These are phyloP conservation scores for Nicotiana benthamiana DNA, from an alignment of 257 asterid species.

Conservation along the genomic window DNA sequence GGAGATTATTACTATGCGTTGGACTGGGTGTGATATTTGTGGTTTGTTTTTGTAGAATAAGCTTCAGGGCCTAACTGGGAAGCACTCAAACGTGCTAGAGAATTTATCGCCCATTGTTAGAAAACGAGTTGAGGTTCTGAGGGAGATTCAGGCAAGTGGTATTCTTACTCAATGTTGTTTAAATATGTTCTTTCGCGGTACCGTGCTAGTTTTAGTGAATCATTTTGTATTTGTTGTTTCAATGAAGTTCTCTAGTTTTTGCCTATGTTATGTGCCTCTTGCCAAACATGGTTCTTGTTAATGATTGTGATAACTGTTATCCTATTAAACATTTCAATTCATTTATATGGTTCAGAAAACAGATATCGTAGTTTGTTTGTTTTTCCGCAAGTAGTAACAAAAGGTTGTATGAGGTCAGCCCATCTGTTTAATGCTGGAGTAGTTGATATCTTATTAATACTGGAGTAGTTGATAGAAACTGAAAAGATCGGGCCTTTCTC, in stretches of 20 bases:
- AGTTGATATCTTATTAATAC: too few relatives aligned
- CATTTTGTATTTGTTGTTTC: too few relatives aligned
- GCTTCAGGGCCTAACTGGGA: constrained; percentile 50
- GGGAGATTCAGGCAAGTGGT: constrained; percentile 41
- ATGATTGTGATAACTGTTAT: too few relatives aligned
- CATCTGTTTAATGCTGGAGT: background rate
- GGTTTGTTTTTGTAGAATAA: constrained; percentile 33
- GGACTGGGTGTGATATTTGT: background rate
- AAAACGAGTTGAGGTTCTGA: constrained; percentile 51
- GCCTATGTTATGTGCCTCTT: too few relatives aligned
- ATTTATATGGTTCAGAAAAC: background rate
- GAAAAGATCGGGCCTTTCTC: too few relatives aligned
- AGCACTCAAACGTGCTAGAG: constrained; percentile 53
- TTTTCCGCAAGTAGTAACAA: background rate
- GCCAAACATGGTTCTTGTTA: too few relatives aligned
- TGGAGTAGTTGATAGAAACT: too few relatives aligned
- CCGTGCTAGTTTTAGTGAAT: too few relatives aligned
- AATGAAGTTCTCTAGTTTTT: too few relatives aligned
- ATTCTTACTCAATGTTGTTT: background rate
- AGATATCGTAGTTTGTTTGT: too few relatives aligned
- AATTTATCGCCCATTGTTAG: constrained; percentile 36
- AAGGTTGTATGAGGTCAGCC: background rate
- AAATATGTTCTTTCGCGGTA: background rate
- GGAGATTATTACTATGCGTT: background rate
- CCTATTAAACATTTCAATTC: background rate